Evolutionary conservation across 371 early-diverging fungal genomes (phyloP), one percentile per base, ranked within the genome.

Genomic region (Mucor saturninus): DNA sequence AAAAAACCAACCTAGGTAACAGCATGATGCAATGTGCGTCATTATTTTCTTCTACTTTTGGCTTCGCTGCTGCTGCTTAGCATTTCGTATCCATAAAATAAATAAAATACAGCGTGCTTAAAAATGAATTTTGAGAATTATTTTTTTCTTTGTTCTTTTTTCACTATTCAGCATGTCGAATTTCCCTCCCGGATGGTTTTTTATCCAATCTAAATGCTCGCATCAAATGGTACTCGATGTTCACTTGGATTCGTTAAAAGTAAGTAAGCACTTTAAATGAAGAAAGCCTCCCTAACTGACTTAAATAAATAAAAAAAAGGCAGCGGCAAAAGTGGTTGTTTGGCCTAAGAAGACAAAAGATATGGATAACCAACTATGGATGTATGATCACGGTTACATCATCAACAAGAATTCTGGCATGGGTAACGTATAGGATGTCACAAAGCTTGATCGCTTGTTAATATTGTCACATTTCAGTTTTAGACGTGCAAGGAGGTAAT

Each of bases 221-320:
- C 79, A 77, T 60, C 67, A 67, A 65, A 78, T 81, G 81, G 76
- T 76, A 1, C 67, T 81, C n/a, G 81, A 81, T 42, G 81, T 81
- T 0, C 48, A 54, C 26, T 53, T 61, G 51, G 79, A 81, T 48
- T 81, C 81, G 2, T 49, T 74, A 35, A 81, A 81, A 70, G 81
- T 81, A 62, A 54, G 42, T 28, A 35, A 30, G 13, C 2, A 6
- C 5, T 21, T 29, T 2, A 14, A 53, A 7, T 14, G 2, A 0
- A 2, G 10, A 49, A 13, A 45, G 46, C 5, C 35, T 2, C 21
- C 3, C 38, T 5, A 15, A 49, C 5, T 9, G 6, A 10, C 51
- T 32, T 49, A n/a, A 5, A n/a, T 50, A 50, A 11, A 53, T 49
- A 53, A 61, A 40, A 61, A 40, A 21, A 21, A 80, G 81, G 56